Base-by-base conservation (phyloP, 192 early-diverging fungal species). In the Rhizophagus clarus region DNA sequence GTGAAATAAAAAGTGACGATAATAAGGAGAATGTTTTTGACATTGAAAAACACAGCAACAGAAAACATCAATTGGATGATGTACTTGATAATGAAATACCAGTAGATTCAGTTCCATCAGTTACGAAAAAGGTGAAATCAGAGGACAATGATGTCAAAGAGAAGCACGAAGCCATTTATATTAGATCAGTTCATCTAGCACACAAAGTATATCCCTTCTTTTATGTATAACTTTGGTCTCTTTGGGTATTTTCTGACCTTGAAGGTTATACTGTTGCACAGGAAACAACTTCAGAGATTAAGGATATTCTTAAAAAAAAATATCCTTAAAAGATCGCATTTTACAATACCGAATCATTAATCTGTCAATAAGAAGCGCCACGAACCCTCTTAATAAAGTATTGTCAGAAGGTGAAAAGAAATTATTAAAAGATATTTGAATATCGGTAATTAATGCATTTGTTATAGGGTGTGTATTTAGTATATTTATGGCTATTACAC, bases 361-460 rank as follows among this genome's bases (percentile, higher is more conserved):
- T 69, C 20, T 69, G 40, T 34, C 67, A 37, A 22, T 37, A 17
- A 31, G 67, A 69, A 69, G 20, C 2, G 67, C 34, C 1, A 22
- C 17, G 67, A 69, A 37, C 8, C 31, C 67, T 34, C 17, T 69
- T 37, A 15, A 69, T 37, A 69, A 34, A 69, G 32, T 34, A 69
- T 69, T 69, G 32, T n/a, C 67, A 69, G 20, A 69, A 42, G 31
- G 31, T 69, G 12, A 69, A 22, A 69, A 22, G 20, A 31, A 69
- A 37, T 42, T 69, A 69, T 63, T 63, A 63, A 63, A 63, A 63
- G 26, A 22, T 10, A 63, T 69, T 69, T 69, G 67, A 34, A 37
- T 37, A 31, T 69, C 67, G 20, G 67, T 69, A 69, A 64, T 64
- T 64, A 64, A 64, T 64, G 28, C 62, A 26, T 64, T 64, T 64